These are phyloP conservation scores for Sordariomycetes sp. DNA, from an alignment of 2,329 filamentous ascomycete genomes.

Conservation along the genomic window DNA sequence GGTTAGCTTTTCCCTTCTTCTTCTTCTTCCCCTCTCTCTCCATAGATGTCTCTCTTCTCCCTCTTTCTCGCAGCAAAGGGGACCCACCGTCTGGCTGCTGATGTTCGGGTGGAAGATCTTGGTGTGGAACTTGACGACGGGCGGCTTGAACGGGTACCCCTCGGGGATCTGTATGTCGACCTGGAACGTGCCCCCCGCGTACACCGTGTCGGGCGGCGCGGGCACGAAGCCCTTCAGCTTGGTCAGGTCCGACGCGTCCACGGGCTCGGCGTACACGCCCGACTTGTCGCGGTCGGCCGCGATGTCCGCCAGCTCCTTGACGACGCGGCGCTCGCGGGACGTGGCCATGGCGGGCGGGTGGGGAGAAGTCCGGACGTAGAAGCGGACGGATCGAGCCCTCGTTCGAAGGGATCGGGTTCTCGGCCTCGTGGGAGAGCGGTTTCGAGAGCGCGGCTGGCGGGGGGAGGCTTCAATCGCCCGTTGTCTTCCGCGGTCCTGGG, in stretches of 20 bases:
- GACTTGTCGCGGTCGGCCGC: conserved; percentile 60
- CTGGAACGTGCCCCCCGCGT: conserved; percentile 72
- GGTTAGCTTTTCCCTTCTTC: background rate
- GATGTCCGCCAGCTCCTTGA: conserved; percentile 71
- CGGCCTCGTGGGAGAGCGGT: no score
- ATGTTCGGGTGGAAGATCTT: conserved; percentile 97
- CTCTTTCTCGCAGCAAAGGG: no score
- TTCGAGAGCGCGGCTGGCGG: no score
- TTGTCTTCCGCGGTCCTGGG: no score
- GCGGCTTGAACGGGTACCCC: conserved; percentile 89
- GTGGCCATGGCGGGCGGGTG: conserved; percentile 28
- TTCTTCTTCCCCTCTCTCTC: no score
- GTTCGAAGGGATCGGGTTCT: no score
- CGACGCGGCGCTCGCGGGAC: conserved; percentile 48
- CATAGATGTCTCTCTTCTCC: no score
- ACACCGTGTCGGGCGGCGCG: conserved; percentile 86
- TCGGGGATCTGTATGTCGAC: conserved; percentile 82
- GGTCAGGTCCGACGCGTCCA: conserved; percentile 60
- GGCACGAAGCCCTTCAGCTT: conserved; percentile 75
- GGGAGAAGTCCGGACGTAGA: background rate
- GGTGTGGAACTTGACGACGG: conserved; percentile 82
- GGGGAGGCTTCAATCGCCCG: no score
- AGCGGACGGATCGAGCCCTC: no score
- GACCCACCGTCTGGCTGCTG: conserved; percentile 77
- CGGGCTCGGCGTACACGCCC: conserved; percentile 59